A percentile compares a stretch with the other conserved stretches of the same genome.
Conservation (phyloP, 495 filamentous ascomycete species). For the Tuber melanosporum region DNA sequence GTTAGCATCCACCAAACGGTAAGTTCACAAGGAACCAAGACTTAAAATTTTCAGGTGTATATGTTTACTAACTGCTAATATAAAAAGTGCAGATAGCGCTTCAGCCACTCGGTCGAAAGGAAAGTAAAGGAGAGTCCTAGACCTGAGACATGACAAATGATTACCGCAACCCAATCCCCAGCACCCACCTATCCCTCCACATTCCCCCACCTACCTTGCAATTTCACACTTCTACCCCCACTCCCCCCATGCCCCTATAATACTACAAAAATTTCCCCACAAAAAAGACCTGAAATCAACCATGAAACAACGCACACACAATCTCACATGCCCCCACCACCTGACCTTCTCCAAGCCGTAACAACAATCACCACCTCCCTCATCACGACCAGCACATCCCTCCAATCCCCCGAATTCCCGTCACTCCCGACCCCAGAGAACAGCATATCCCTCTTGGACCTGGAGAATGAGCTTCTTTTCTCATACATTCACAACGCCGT, state of each 20-base stretch:
- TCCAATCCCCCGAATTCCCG: slow-evolving; percentile 60
- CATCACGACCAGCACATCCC: slow-evolving; percentile 53
- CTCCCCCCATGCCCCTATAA: not conserved
- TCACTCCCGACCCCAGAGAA: slow-evolving; percentile 58
- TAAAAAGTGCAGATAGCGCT: no score
- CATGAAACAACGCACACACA: not conserved
- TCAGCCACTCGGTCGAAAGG: not conserved
- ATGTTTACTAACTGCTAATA: no score
- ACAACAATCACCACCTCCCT: slow-evolving; percentile 57
- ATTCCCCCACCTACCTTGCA: not conserved
- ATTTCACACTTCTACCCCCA: not conserved
- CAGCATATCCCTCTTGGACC: slow-evolving; percentile 87
- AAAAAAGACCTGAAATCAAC: not conserved
- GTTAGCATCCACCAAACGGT: no score
- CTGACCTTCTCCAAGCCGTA: slow-evolving; percentile 53
- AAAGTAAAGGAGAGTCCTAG: not conserved
- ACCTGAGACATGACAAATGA: not conserved
- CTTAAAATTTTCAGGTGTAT: no score
- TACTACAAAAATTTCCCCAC: not conserved
- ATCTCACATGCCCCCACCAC: slow-evolving; percentile 43
- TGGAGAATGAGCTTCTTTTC: slow-evolving; percentile 92
- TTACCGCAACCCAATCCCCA: not conserved
- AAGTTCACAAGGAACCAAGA: no score
- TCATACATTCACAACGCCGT: slow-evolving; percentile 93
- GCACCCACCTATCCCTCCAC: not conserved